Base-by-base conservation (phyloP, 345 rosid genomes). In the Triadica sebifera region DNA sequence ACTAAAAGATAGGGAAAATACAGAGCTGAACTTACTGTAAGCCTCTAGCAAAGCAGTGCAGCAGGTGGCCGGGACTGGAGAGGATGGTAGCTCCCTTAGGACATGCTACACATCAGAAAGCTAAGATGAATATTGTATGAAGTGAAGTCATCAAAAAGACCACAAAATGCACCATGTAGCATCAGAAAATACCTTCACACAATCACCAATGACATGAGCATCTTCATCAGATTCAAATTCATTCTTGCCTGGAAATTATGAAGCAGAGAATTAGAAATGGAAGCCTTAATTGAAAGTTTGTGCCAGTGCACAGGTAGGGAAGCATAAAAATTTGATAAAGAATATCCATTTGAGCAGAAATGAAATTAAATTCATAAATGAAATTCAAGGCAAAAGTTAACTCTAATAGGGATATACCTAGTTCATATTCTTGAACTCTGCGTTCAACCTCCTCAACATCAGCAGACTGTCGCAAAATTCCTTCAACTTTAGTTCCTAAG, bases 371-470 rank as follows among this genome's bases (percentile, higher is more conserved):
- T 60, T 53, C 34, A 46, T 50, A 5, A 75, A 43, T 2, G 25
- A 47, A 58, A 55, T 29, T 37, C 52, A 61, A 29, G 67, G 2
- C 34, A 65, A 8, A 83, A 39, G 61, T 77, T 75, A 37, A 55
- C 70, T 61, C 37, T 68, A 39, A 63, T 22, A 57, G 53, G 72
- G 73, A 73, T 46, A 59, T 85, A 95, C 99, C 99, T 59, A 89
- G 94, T 67, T 95, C 99, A 75, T 95, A 95, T 83, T 91, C 97
- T 82, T 89, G 93, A 81, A 93, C 97, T 85, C 98, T 91, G 59
- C 73, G 88, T 71, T 95, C 98, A 59, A 95, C 99, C 88, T 93
- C 98, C 86, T 95, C 99, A 71, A 95, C 98, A 80, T 93, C 99
- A 17, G 99, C 99, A 65, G 98, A 78, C 75, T 93, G 99, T 69